Evolutionary conservation across 768 basidiomycete species (phyloP), one percentile per base, ranked within the genome.

Genomic region (Tylopilus subfusipes): DNA sequence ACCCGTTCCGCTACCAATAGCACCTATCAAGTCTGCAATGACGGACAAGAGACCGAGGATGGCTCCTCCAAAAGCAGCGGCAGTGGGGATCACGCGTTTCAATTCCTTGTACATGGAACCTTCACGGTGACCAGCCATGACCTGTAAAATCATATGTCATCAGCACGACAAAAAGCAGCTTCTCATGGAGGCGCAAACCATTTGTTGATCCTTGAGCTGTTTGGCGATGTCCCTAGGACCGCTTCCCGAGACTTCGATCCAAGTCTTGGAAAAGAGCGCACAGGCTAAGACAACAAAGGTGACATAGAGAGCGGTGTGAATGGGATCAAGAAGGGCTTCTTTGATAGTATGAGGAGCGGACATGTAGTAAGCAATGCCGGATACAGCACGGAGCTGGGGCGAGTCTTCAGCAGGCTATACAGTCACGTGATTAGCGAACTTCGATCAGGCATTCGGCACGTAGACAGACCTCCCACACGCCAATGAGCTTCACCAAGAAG

Each of bases 31-130:
- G 68, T 99, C 96, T 4, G 97, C 95, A 12, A 84, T 80, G 50
- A 99, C 95, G 10, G 88, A 90, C 29, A 98, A 76, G 13, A 97
- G 75, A 27, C 95, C 96, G 13, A 98, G 86, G 55, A 94, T 92
- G n/a, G 95, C 97, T 34, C 96, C 96, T 42, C 97, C 96, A 58
- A 98, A 92, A 1, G 95, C 93, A 22, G 96, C 97, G 13, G 97
- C 96, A 21, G 95, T 98, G 2, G 97, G 97, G 59, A 99, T 97
- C 57, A 98, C 89, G 42, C 93, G 83, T 79, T 98, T 99, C 56
- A 99, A 83, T 69, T 98, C 97, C 77, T 98, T 99, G 81, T 98
- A 99, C 91, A 98, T 96, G 30, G 89, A 93, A 16, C 90, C 93
- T 70, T 99, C 97, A 62, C 94, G 88, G 72, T 98, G 95, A 54